A percentile compares a stretch with the other conserved stretches of the same genome.
Evolutionary conservation across 345 rosid genomes (phyloP).

Genomic region (Eucalyptus regnans): DNA sequence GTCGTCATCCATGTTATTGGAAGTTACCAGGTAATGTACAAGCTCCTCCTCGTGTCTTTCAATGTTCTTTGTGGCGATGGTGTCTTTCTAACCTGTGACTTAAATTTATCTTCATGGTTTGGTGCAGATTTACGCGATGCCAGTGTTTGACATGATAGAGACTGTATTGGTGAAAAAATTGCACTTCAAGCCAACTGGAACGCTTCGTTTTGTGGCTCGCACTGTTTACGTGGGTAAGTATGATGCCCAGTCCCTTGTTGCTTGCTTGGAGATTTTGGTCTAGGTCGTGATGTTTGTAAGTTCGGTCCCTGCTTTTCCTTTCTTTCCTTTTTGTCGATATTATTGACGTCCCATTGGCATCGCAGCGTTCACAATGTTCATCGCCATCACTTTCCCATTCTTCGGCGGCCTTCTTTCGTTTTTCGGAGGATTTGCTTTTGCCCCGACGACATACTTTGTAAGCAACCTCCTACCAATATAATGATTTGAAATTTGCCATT

Average conservation of each 20-base stretch:
- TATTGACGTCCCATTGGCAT: not conserved
- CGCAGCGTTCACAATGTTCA: conserved; percentile 57
- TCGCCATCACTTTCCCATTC: conserved; percentile 70
- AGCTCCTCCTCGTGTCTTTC: not conserved
- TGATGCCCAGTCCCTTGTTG: not conserved
- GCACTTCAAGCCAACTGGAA: conserved; percentile 22
- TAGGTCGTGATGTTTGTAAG: not conserved
- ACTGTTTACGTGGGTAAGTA: conserved; percentile 49
- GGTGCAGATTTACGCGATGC: conserved; percentile 58
- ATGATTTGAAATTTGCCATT: not conserved
- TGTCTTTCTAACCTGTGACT: not conserved
- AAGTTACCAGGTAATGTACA: conserved; percentile 51
- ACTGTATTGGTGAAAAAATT: conserved; percentile 50
- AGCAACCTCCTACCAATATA: not conserved
- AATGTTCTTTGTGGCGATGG: not conserved
- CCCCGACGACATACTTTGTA: conserved; percentile 88
- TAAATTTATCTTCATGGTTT: not conserved
- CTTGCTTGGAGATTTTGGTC: not conserved
- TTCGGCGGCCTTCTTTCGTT: conserved; percentile 72
- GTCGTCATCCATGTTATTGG: conserved; percentile 77
- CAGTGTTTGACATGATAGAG: conserved; percentile 80
- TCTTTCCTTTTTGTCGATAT: not conserved
- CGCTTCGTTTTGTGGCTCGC: conserved; percentile 40
- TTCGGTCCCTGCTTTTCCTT: not conserved
- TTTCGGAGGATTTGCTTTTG: conserved; percentile 85